Base-by-base conservation (phyloP, 202 grass and related monocot species). In the Musa balbisiana region DNA sequence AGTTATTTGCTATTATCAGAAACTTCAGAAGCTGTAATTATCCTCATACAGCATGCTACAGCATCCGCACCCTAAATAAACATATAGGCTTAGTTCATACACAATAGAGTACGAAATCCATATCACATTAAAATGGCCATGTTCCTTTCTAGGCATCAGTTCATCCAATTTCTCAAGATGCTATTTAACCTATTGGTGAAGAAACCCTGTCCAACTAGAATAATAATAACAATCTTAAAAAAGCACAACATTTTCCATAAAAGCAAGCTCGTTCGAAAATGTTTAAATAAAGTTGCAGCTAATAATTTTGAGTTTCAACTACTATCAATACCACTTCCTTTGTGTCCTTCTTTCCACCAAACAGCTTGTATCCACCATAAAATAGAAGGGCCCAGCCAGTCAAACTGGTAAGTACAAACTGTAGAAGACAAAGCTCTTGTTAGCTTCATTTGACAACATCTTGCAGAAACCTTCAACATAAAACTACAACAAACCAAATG, bases 351-450 rank as follows among this genome's bases (percentile, higher is more conserved):
- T 91, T 91, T 58, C 74, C 81, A 21, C 87, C 80, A 62, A 93
- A 85, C 50, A 78, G 0, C 52, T 79, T 97, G 12, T 43, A 76
- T 70, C 80, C 88, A 79, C 93, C 88, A 60, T 86, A 97, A 17
- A 85, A 53, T 52, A 89, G 0, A 62, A 49, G 62, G 16, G 88
- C 90, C 93, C 93, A 97, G 80, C 75, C 80, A 14, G 80, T 75
- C 19, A 97, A 76, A 67, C 90, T 97, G 43, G 86, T 76, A 27
- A 97, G 82, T 27, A 97, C 93, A 84, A 97, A 93, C 93, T 97
- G 79, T 50, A 73, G n/a, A 79, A 73, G 2, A 17, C 76, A 17
- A 79, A 65, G 24, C 81, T 76, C 67, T 69, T 77, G 13, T 69
- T 72, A 55, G 15, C 10, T 24, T 10, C 60, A 64, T 8, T 62